Base-by-base conservation (phyloP, 768 basidiomycete species). In the Mycena rebaudengoi region DNA sequence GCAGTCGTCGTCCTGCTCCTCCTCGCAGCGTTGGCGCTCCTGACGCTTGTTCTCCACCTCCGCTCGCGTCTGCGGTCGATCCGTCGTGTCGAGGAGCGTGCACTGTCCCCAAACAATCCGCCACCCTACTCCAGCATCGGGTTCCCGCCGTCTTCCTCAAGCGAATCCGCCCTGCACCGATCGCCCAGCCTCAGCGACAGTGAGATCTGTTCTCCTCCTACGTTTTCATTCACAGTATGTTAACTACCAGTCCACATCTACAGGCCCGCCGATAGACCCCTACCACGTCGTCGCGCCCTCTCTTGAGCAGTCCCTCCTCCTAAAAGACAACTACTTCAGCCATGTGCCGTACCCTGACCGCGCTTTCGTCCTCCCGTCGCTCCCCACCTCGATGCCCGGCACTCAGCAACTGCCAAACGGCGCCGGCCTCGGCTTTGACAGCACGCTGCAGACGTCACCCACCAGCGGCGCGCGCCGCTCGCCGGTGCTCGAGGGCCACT, bases 261-360 rank as follows among this genome's bases (percentile, higher is more conserved):
- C 33, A 44, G 51, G 60, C 29, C 57, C 60, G 3, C 41, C 60
- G 39, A 44, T 73, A n/a, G 74, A 76, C 43, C 74, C 73, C 18
- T 74, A 70, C 33, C 70, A 64, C 43, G 57, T 67, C 64, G 69
- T 71, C 30, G 55, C 69, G 39, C 55, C 55, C 6, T 71, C 65
- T 6, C 61, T 73, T n/a, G 68, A 73, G 50, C 54, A 65, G 25
- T 75, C 77, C 25, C 49, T 73, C 18, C 67, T 74, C 29, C 61
- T 69, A 14, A 68, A 70, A 14, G 67, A 73, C 53, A 57, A 43
- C 2, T 62, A 70, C 2, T 73, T 73, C 60, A 61, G 11, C 16
- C 64, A 44, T 21, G 37, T 59, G 11, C 32, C 46, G 21, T 39
- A 54, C 21, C 63, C 63, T 23, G 51, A 54, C 11, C 57, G 7